These are phyloP conservation scores for Drechmeria coniospora DNA, from an alignment of 2,329 filamentous ascomycete species.

Conservation along the genomic window DNA sequence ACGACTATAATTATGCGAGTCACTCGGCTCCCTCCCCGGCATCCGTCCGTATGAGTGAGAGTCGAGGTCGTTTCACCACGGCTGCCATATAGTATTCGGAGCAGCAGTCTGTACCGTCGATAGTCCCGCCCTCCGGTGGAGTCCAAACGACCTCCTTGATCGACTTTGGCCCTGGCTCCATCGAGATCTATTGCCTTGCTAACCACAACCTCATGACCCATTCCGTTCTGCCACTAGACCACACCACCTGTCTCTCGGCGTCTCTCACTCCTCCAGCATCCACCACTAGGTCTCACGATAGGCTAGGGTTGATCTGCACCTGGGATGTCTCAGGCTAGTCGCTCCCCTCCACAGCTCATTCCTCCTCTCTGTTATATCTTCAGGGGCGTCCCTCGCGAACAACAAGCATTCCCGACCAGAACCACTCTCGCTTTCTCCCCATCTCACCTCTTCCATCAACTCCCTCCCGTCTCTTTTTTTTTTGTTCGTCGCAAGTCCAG, in stretches of 20 bases:
- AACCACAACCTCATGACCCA: slow-evolving; percentile 11
- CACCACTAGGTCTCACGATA: slow-evolving; percentile 15
- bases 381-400: slow-evolving; percentile 19
- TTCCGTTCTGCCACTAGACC: slow-evolving; percentile 17
- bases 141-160: too few species aligned
- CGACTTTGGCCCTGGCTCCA: slow-evolving; percentile 5
- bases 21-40: too few species aligned
- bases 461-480: too few species aligned
- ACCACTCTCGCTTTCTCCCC: slow-evolving; percentile 7
- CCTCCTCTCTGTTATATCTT: slow-evolving; percentile 26
- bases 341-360: slow-evolving; percentile 19
- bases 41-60: too few species aligned
- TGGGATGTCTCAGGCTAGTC: slow-evolving; percentile 19
- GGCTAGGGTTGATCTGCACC: slow-evolving; percentile 18
- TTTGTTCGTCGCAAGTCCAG: too few species aligned
- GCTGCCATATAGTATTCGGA: too few species aligned
- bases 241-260: slow-evolving; percentile 19
- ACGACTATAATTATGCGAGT: too few species aligned
- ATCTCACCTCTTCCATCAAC: too few species aligned
- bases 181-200: slow-evolving; percentile 11
- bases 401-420: slow-evolving; percentile 20
- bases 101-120: slow-evolving; percentile 10
- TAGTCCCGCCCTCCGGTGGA: too few species aligned
- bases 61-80: too few species aligned
- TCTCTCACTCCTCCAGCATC: slow-evolving; percentile 13